Percentiles rank a stretch among this genome's conserved stretches.
These are phyloP conservation scores for Pisolithus thermaeus DNA, from an alignment of 1,284 basidiomycete species.

Conservation along the genomic window DNA sequence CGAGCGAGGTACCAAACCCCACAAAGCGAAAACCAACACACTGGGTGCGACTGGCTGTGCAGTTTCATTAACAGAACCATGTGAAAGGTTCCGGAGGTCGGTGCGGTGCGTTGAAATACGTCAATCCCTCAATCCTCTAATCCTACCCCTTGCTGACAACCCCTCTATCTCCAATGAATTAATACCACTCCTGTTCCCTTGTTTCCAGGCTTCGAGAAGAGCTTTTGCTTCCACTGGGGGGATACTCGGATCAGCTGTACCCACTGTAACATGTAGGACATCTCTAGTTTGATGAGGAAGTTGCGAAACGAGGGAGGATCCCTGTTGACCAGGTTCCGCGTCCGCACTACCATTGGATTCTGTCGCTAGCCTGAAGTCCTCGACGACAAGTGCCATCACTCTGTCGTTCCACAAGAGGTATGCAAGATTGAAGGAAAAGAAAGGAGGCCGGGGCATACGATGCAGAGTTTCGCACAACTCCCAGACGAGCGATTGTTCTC, in stretches of 20 bases:
- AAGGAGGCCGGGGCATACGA: conserved; percentile 36
- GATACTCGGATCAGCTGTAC: conserved; percentile 55
- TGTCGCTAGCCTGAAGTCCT: conserved; percentile 40
- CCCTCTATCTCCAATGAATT: conserved; percentile 31
- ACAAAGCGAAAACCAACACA: too few relatives aligned
- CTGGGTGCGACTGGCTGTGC: too few relatives aligned
- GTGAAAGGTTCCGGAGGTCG: too few relatives aligned
- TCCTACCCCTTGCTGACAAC: conserved; percentile 33
- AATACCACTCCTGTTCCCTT: conserved; percentile 30
- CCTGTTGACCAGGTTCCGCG: conserved; percentile 31
- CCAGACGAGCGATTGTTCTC: conserved; percentile 55
- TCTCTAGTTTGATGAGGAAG: conserved; percentile 45
- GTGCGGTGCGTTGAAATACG: not conserved
- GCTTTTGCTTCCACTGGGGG: conserved; percentile 66
- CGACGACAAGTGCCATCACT: conserved; percentile 75
- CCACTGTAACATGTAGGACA: conserved; percentile 85
- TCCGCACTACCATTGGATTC: conserved; percentile 11
- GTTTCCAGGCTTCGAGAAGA: conserved; percentile 56
- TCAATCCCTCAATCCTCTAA: conserved; percentile 43
- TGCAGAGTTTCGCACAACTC: conserved; percentile 52
- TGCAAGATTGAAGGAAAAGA: conserved; percentile 60
- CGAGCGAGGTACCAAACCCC: too few relatives aligned
- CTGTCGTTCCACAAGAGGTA: conserved; percentile 72
- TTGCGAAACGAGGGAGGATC: conserved; percentile 41
- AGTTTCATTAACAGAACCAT: too few relatives aligned